Evolutionary conservation across 371 early-diverging fungal species (phyloP).

Genomic region (Mucor mucedo): DNA sequence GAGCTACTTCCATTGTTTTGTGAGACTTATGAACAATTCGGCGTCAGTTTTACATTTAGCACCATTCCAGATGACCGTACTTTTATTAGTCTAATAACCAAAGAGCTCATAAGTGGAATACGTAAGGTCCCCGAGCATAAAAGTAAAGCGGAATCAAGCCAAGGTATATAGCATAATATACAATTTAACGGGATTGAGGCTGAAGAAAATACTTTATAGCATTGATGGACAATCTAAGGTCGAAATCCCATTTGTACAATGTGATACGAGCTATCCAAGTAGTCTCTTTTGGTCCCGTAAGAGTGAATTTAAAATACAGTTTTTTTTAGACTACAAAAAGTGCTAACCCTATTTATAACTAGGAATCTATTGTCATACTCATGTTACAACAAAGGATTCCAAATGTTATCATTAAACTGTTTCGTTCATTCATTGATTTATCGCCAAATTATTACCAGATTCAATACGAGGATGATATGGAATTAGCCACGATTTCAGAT

Average conservation of each 20-base stretch:
- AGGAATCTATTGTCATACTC: slow-evolving; percentile 39
- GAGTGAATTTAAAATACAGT: slow-evolving; percentile 7
- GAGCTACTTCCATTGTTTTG: slow-evolving; percentile 42
- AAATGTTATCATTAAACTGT: slow-evolving; percentile 49
- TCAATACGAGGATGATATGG: slow-evolving; percentile 7
- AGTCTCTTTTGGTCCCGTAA: slow-evolving; percentile 49
- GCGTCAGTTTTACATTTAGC: slow-evolving; percentile 22
- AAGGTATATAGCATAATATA: slow-evolving; percentile 31
- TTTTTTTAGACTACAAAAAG: neutral
- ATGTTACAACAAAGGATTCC: slow-evolving; percentile 57
- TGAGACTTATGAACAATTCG: slow-evolving; percentile 32
- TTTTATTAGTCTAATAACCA: slow-evolving; percentile 45
- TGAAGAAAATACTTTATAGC: slow-evolving; percentile 24
- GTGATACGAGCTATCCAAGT: slow-evolving; percentile 43
- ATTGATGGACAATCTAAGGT: slow-evolving; percentile 49
- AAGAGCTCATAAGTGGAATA: slow-evolving; percentile 46
- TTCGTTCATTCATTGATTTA: slow-evolving; percentile 53
- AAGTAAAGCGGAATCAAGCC: slow-evolving; percentile 44
- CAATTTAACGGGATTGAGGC: neutral
- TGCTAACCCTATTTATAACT: neutral
- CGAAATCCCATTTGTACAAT: slow-evolving; percentile 47
- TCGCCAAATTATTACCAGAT: slow-evolving; percentile 30
- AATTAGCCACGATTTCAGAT: slow-evolving; percentile 34
- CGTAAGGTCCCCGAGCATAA: slow-evolving; percentile 46
- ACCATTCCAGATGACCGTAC: slow-evolving; percentile 41